Percentiles rank a stretch among this genome's conserved stretches.
Conservation (phyloP, 2,329 filamentous ascomycete genomes). For the Microcyclosporella mali region DNA sequence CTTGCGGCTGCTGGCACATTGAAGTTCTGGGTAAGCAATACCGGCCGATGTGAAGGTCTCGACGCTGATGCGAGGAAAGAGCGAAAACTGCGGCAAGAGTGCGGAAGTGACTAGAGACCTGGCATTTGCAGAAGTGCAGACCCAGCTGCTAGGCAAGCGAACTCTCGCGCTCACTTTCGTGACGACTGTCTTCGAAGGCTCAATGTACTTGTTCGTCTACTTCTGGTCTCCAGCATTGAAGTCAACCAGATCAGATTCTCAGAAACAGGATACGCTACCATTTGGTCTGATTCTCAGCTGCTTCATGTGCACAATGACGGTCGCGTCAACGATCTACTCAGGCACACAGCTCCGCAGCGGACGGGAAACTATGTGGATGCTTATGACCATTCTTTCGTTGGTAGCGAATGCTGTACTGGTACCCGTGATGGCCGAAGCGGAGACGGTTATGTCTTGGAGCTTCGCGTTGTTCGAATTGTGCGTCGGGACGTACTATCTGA, state of each 20-base stretch:
- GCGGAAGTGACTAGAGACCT: constrained; percentile 9
- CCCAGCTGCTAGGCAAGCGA: constrained; percentile 35
- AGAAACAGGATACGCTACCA: constrained; percentile 20
- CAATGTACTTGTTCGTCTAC: constrained; percentile 57
- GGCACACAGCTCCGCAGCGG: constrained; percentile 16
- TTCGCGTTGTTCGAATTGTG: constrained; percentile 54
- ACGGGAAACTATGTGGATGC: constrained; percentile 23
- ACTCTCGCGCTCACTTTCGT: constrained; percentile 48
- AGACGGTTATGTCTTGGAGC: constrained; percentile 46
- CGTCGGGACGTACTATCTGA: constrained; percentile 54
- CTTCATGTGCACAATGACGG: constrained; percentile 56
- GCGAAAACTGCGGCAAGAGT: constrained; percentile 46
- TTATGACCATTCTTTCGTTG: constrained; percentile 37
- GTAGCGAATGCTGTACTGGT: constrained; percentile 33
- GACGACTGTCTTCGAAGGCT: constrained; percentile 55
- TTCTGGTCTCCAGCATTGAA: constrained; percentile 55
- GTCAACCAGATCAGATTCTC: constrained; percentile 6
- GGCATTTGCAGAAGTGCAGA: constrained; percentile 1
- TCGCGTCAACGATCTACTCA: constrained; percentile 51
- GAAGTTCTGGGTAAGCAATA: constrained; percentile 44
- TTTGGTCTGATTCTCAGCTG: constrained; percentile 52
- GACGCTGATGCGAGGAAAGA: constrained; percentile 26
- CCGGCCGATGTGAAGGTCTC: neutral
- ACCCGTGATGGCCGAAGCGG: constrained; percentile 37
- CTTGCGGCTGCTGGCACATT: constrained; percentile 44